These are phyloP conservation scores for Betula pendula DNA, from an alignment of 306 rosid species.

Conservation along the genomic window DNA sequence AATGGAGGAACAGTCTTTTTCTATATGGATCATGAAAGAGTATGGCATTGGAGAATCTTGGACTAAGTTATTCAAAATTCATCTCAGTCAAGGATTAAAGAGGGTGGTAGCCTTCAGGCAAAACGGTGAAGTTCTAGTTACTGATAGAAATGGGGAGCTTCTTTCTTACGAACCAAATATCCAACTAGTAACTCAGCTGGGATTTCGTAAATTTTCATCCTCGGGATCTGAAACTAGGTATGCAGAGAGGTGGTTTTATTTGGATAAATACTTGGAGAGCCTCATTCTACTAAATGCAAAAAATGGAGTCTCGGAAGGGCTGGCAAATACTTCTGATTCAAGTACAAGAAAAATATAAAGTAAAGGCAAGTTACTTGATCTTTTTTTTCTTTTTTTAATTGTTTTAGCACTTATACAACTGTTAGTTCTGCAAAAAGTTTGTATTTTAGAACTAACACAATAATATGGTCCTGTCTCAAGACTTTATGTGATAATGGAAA, in stretches of 20 bases:
- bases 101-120: not conserved
- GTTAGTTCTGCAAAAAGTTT: not conserved
- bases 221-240: no score
- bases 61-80: slow-evolving; percentile 13
- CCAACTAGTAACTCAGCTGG: not conserved
- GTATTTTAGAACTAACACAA: not conserved
- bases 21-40: slow-evolving; percentile 18
- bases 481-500: no score
- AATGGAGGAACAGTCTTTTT: not conserved
- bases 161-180: slow-evolving; percentile 8
- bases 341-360: not conserved
- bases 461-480: not conserved
- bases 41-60: slow-evolving; percentile 23
- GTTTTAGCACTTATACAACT: not conserved
- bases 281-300: not conserved
- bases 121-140: slow-evolving; percentile 10
- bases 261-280: not conserved
- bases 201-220: not conserved
- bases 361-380: not conserved
- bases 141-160: slow-evolving; percentile 5
- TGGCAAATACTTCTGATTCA: not conserved
- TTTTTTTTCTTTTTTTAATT: not conserved
- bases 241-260: not conserved
- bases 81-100: not conserved
- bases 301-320: not conserved